Evolutionary conservation across 306 rosid genomes (phyloP).

Genomic region (Dalbergia cochinchinensis): DNA sequence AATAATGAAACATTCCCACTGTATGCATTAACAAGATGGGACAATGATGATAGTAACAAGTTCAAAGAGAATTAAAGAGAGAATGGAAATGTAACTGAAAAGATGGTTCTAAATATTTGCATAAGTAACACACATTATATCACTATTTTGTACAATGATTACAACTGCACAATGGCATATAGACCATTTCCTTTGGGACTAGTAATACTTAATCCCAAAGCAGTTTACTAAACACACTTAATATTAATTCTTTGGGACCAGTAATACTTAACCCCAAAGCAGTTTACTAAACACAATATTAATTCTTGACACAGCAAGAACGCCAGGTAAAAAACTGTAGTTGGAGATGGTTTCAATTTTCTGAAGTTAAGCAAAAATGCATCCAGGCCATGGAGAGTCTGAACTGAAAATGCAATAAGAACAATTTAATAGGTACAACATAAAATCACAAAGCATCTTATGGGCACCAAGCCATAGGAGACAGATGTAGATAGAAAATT

Average conservation of each 20-base stretch:
- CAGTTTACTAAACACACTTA: not conserved
- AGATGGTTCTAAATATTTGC: not conserved
- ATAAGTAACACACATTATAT: slow-evolving; percentile 13
- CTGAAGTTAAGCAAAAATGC: not conserved
- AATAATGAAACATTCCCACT: not conserved
- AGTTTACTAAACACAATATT: not conserved
- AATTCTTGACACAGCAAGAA: not conserved
- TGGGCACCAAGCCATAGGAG: no score
- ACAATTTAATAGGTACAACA: not conserved
- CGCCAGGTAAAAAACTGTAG: not conserved
- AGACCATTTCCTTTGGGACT: not conserved
- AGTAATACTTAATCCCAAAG: not conserved
- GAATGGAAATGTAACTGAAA: not conserved
- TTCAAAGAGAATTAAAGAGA: not conserved
- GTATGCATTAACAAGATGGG: not conserved
- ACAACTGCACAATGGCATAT: not conserved
- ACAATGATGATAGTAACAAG: not conserved
- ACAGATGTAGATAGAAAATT: no score
- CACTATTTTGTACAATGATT: not conserved
- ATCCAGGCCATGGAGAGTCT: not conserved
- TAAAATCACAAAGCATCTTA: not conserved
- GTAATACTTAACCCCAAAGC: not conserved
- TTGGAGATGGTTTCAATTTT: slow-evolving; percentile 6
- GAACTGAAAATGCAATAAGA: not conserved
- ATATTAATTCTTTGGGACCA: slow-evolving; percentile 5